Conservation (phyloP, 768 basidiomycete species). For the Mrakia blollopis region DNA sequence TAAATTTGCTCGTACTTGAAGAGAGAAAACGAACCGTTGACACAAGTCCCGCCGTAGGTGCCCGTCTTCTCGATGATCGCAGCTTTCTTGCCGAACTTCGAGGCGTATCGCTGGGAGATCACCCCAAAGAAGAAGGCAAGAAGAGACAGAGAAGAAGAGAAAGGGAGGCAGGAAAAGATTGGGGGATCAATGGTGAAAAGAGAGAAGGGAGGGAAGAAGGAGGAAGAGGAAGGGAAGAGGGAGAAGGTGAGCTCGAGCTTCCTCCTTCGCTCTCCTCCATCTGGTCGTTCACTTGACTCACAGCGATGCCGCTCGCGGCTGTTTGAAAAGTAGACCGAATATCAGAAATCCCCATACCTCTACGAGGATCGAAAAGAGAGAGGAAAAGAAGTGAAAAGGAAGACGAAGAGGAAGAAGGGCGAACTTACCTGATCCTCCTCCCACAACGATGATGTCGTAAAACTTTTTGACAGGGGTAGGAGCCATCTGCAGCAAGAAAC, state of each 20-base stretch:
- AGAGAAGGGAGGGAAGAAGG: background rate
- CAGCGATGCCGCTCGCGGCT: background rate
- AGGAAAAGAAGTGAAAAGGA: background rate
- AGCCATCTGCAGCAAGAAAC: background rate
- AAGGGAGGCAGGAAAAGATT: no score
- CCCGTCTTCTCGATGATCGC: background rate
- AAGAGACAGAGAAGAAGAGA: background rate
- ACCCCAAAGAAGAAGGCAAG: background rate
- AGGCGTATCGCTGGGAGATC: slow-evolving; percentile 12
- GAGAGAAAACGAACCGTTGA: background rate
- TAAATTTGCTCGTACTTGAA: background rate
- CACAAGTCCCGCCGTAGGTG: slow-evolving; percentile 17
- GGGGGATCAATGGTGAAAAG: no score
- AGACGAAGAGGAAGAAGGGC: background rate
- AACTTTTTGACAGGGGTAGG: background rate
- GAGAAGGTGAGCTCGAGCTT: background rate
- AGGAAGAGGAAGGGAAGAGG: background rate
- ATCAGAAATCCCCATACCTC: no score
- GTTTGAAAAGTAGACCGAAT: no score
- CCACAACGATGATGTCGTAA: background rate
- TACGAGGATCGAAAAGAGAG: no score
- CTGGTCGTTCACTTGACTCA: background rate
- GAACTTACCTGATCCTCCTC: slow-evolving; percentile 10
- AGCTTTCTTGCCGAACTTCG: background rate
- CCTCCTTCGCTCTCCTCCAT: background rate